Evolutionary conservation across 2,329 filamentous ascomycete genomes (phyloP).

Genomic region (Ophiostoma pallidulum): DNA sequence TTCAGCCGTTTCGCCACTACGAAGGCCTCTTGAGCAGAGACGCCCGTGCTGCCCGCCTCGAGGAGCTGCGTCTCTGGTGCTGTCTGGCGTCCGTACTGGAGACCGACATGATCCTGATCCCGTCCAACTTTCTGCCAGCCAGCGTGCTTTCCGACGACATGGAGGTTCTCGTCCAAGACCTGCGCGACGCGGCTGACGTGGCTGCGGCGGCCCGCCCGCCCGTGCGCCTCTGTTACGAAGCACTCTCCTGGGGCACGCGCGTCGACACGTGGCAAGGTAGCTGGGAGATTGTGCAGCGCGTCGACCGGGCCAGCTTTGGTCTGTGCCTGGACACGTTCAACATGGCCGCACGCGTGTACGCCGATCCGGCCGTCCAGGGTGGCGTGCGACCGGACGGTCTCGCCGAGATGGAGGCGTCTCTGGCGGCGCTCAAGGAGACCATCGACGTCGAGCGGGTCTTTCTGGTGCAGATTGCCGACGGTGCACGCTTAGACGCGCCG

Average conservation of each 20-base stretch:
- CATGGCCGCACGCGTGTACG: slow-evolving; percentile 48
- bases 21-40: slow-evolving; percentile 47
- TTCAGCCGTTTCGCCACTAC: slow-evolving; percentile 57
- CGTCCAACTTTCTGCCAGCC: slow-evolving; percentile 44
- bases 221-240: slow-evolving; percentile 52
- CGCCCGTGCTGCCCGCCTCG: slow-evolving; percentile 38
- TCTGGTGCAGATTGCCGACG: slow-evolving; percentile 55
- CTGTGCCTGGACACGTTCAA: slow-evolving; percentile 56
- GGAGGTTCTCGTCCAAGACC: slow-evolving; percentile 42
- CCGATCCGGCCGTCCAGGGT: slow-evolving; percentile 38
- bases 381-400: slow-evolving; percentile 38
- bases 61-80: slow-evolving; percentile 51
- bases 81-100: slow-evolving; percentile 41
- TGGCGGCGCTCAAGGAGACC: slow-evolving; percentile 34
- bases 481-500: slow-evolving; percentile 40
- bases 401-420: slow-evolving; percentile 33
- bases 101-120: slow-evolving; percentile 56
- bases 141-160: slow-evolving; percentile 25
- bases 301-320: slow-evolving; percentile 49
- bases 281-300: slow-evolving; percentile 45
- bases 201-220: slow-evolving; percentile 42
- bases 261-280: slow-evolving; percentile 49
- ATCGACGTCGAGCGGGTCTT: slow-evolving; percentile 48
- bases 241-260: slow-evolving; percentile 49
- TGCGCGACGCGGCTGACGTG: slow-evolving; percentile 45